Percentiles rank a stretch among this genome's conserved stretches.
Conservation (phyloP, 495 filamentous ascomycete species). For the Aspergillus homomorphus region DNA sequence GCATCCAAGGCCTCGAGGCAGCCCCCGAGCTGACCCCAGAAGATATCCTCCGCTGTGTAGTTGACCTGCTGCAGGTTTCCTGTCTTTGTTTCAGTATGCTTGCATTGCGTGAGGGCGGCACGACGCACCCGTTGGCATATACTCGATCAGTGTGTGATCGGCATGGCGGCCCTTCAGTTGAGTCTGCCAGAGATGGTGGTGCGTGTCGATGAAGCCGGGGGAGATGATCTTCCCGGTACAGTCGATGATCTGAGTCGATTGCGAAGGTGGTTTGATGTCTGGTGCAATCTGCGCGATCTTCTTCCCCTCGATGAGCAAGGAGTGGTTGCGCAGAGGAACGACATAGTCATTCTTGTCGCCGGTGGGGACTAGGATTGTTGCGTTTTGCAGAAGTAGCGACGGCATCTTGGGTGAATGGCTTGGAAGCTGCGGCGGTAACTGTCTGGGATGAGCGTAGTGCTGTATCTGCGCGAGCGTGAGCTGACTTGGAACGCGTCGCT, state of each 20-base stretch:
- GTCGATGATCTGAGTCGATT: slow-evolving; percentile 36
- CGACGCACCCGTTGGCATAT: slow-evolving; percentile 32
- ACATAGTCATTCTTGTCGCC: slow-evolving; percentile 19
- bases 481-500: too few species aligned
- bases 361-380: slow-evolving; percentile 25
- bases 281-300: slow-evolving; percentile 20
- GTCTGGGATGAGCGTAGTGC: too few species aligned
- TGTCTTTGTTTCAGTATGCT: background rate
- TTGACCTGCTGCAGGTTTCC: slow-evolving; percentile 32
- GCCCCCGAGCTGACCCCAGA: slow-evolving; percentile 53
- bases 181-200: slow-evolving; percentile 60
- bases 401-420: too few species aligned
- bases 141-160: slow-evolving; percentile 40
- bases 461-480: too few species aligned
- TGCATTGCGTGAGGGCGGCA: background rate
- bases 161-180: slow-evolving; percentile 40
- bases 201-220: slow-evolving; percentile 59
- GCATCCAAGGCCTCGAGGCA: slow-evolving; percentile 50
- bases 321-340: slow-evolving; percentile 13
- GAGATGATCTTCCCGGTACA: slow-evolving; percentile 53
- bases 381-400: slow-evolving; percentile 23
- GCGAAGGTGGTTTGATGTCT: background rate
- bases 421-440: too few species aligned
- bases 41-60: slow-evolving; percentile 48
- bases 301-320: slow-evolving; percentile 30